Evolutionary conservation across 2,329 filamentous ascomycete species (phyloP).

Genomic region (Trichophyton schoenleinii): DNA sequence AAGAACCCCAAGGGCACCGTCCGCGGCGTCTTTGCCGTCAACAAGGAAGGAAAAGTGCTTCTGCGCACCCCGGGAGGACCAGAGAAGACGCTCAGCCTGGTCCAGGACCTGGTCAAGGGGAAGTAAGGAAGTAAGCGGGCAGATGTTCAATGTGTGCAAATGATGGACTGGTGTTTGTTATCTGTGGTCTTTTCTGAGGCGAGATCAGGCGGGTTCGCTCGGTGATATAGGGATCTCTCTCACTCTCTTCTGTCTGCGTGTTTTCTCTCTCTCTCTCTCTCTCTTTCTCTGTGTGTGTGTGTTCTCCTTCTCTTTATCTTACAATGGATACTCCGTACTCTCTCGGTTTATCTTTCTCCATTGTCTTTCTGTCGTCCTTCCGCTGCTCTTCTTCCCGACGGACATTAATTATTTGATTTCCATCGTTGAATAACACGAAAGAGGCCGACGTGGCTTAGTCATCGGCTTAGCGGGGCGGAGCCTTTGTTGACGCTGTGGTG

Average conservation of each 20-base stretch:
- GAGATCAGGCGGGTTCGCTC: background rate
- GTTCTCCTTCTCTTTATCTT: too few relatives aligned
- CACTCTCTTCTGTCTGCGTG: background rate
- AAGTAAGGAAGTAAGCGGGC: background rate
- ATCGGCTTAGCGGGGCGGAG: too few relatives aligned
- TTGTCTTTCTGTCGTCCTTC: background rate
- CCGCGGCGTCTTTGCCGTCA: constrained; percentile 76
- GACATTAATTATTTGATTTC: background rate
- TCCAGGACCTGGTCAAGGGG: constrained; percentile 54
- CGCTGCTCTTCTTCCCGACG: background rate
- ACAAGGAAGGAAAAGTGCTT: constrained; percentile 70
- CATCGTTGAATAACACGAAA: too few relatives aligned
- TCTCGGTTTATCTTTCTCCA: background rate
- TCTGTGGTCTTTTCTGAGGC: background rate
- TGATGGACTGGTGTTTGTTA: background rate
- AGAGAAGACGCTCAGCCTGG: constrained; percentile 61
- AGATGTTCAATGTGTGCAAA: too few relatives aligned
- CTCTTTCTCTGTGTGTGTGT: background rate
- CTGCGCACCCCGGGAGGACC: constrained; percentile 64
- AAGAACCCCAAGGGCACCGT: constrained; percentile 69
- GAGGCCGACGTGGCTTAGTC: too few relatives aligned
- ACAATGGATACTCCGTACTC: background rate
- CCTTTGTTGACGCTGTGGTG: too few relatives aligned
- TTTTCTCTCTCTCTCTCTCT: background rate
- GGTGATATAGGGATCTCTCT: background rate